Base-by-base conservation (phyloP, 208 protist species). In the Leishmania mexicana region DNA sequence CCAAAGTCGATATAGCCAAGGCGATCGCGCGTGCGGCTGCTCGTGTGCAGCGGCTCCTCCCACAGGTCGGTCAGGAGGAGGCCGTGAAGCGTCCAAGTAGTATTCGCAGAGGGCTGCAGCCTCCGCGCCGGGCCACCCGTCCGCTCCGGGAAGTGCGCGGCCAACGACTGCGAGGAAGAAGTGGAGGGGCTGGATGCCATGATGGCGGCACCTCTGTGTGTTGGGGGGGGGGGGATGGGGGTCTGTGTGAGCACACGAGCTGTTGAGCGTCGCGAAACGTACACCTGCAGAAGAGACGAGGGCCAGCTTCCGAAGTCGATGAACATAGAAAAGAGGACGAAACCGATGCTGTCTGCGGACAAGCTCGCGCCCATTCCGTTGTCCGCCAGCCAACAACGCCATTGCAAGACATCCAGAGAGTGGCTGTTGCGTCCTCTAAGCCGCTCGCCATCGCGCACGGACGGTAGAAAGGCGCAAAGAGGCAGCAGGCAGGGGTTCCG, bases 1-100 rank as follows among this genome's bases (percentile, higher is more conserved):
- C 77, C 90, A 78, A 96, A 98, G 89, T 98, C 95, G 84, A 98
- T 97, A 78, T 94, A 90, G 51, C 92, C 93, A 21, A 96, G 78
- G 17, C 91, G 85, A 19, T 96, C 92, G 8, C 84, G 71, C 19
- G 94, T 97, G 67, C 93, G 89, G 85, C 93, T 96, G 71, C 79
- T 71, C 6, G 94, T 90, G 76, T 87, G 49, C n/a, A 97, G 88
- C 67, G 94, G 94, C 78, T 92, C 93, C 42, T 83, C 79, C 94
- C 94, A 97, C 19, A 97, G 77, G 75, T 96, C 92, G 38, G 91
- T 92, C 51, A 96, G 78, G 45, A 94, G 74, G 53, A 91, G 47
- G 5, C 83, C 88, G 8, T 57, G 68, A 31, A 94, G 53, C 49
- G 75, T 76, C 57, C 64, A 79, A 24, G 70, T 75, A n/a, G n/a